Conservation (phyloP, 805 yeast species). For the Cyberlindnera americana region DNA sequence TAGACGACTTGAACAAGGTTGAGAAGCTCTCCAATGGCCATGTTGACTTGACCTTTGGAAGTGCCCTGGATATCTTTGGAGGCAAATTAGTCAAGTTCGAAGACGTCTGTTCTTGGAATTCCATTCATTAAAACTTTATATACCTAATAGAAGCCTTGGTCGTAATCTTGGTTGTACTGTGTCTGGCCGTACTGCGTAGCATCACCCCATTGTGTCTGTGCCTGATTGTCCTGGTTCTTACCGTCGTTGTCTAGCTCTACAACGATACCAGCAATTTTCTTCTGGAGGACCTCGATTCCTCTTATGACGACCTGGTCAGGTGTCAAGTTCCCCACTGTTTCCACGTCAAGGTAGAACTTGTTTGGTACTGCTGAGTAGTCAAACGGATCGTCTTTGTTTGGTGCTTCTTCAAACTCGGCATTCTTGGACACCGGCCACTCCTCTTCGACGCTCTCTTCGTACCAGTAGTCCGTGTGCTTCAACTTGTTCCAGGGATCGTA, state of each 20-base stretch:
- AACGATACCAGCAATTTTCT: conserved; percentile 84
- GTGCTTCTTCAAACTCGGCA: conserved; percentile 95
- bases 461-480: conserved; percentile 95
- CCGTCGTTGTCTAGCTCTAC: conserved; percentile 54
- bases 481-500: conserved; percentile 99
- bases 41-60: conserved; percentile 91
- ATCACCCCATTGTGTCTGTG: conserved; percentile 8
- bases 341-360: conserved; percentile 83
- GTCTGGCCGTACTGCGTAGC: background rate
- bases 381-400: conserved; percentile 79
- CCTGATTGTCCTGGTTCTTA: conserved; percentile 35
- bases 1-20: conserved; percentile 67
- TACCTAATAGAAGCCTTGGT: background rate
- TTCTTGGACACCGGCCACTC: conserved; percentile 95
- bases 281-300: conserved; percentile 81
- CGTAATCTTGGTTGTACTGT: conserved; percentile 8
- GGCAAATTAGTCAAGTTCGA: conserved; percentile 74
- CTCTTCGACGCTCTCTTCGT: conserved; percentile 77
- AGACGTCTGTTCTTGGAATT: conserved; percentile 78
- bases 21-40: conserved; percentile 65
- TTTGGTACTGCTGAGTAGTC: conserved; percentile 82
- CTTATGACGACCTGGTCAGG: conserved; percentile 87
- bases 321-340: conserved; percentile 84
- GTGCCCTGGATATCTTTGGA: conserved; percentile 93
- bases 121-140: conserved; percentile 14